phyloP scores from a whole-genome alignment of 2,329 filamentous ascomycete genomes.

The Epichloe gansuensis region DNA sequence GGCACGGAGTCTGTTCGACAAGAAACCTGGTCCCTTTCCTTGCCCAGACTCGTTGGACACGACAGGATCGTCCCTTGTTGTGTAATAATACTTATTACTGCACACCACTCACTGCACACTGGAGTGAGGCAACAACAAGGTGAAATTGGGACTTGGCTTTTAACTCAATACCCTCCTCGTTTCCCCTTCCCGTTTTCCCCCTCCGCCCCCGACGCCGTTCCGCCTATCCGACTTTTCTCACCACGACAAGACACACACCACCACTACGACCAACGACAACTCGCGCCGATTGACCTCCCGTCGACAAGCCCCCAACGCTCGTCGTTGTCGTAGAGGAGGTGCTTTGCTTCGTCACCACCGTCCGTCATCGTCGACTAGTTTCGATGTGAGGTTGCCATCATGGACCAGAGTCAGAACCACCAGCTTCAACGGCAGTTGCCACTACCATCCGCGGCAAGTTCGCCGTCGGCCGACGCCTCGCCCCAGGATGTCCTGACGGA shows the following conservation, averaged over 20 bases:
- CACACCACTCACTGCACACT: too few relatives aligned
- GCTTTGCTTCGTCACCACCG: constrained; percentile 6
- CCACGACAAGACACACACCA: constrained; percentile 3
- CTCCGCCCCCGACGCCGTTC: constrained; percentile 1
- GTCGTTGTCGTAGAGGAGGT: constrained; percentile 5
- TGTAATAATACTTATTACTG: not conserved
- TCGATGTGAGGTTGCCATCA: constrained; percentile 17
- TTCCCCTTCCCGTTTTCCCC: constrained; percentile 9
- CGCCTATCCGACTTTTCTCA: constrained; percentile 3
- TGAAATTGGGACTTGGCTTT: constrained; percentile 3
- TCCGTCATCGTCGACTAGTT: constrained; percentile 9
- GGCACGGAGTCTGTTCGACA: constrained; percentile 5
- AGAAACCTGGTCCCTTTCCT: constrained; percentile 4
- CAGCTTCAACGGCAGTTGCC: constrained; percentile 16
- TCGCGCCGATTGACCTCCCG: constrained; percentile 3
- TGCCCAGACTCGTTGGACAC: constrained; percentile 3
- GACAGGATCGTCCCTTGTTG: constrained; percentile 8
- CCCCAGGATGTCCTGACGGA: constrained; percentile 33
- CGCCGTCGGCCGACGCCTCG: constrained; percentile 19
- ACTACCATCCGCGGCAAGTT: constrained; percentile 9
- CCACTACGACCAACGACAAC: constrained; percentile 5
- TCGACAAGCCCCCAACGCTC: constrained; percentile 5
- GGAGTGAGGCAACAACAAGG: not conserved
- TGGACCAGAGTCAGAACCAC: constrained; percentile 21
- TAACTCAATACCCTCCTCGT: constrained; percentile 8